Base-by-base conservation (phyloP, 306 rosid genomes). In the Dryas alaskensis region DNA sequence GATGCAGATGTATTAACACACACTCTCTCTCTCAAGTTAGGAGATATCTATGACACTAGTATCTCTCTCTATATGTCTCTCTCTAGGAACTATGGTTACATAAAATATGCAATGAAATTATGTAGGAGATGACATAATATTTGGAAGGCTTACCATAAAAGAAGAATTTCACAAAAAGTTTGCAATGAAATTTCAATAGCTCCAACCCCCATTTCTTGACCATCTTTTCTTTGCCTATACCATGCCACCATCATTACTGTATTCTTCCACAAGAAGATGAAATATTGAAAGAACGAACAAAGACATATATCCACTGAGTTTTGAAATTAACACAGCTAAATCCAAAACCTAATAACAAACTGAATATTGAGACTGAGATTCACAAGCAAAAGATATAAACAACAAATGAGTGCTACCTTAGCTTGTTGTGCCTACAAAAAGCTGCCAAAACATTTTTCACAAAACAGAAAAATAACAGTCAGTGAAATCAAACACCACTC, bases 401-500 rank as follows among this genome's bases (percentile, higher is more conserved):
- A 83, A 77, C 59, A 25, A 25, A 40, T n/a, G 39, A 53, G 7
- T 40, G 60, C 78, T 68, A 54, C 76, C 75, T 84, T 83, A 27
- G 73, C 63, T 72, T 67, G 82, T 72, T 73, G 67, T 72, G 57
- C 80, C 79, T 82, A 82, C 81, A 83, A 80, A 74, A 79, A 80
- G 74, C 72, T n/a, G 79, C 74, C 65, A 64, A 51, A 51, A 73
- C 37, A 39, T 67, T 48, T 79, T 73, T 70, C 75, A 73, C 75
- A 67, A 52, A 61, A 73, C 31, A 67, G 10, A 27, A 27, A 52
- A 27, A n/a, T n/a, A 46, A 27, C 66, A 17, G 74, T 65, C 44
- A 43, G 39, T 8, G 58, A 79, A 45, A 49, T 58, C 70, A 59
- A 72, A 25, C 67, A 72, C 8, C 57, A 1, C 4, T 48, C 57